Base-by-base conservation (phyloP, 1,284 basidiomycete species). In the Thecaphora thlaspeos region DNA sequence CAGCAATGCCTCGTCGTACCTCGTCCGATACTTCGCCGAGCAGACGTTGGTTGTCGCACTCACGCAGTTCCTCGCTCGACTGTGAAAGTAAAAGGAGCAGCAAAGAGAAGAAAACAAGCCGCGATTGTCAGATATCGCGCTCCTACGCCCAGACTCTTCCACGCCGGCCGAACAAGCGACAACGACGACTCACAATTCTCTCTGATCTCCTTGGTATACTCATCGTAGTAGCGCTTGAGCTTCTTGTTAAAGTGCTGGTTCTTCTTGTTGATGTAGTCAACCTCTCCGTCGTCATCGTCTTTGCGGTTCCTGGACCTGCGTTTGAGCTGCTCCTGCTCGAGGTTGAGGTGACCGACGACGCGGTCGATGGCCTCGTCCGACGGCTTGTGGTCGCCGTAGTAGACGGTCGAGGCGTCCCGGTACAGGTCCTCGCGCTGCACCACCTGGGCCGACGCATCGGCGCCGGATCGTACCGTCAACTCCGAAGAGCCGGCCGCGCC, bases 181-280 rank as follows among this genome's bases (percentile, higher is more conserved):
- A 15, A 15, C 32, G 9, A 8, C 5, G 10, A 61, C 58, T 45
- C 45, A 61, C 58, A 53, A 44, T 76, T 76, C 41, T 77, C 75
- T 14, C 58, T 37, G 23, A 75, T 70, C 63, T 97, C 94, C 49
- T 89, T 81, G 2, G 94, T 98, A 76, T 96, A 94, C 76, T 94
- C 92, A 84, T 97, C 91, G 82, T 92, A 98, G 81, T 92, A 98
- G 58, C 94, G 85, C 19, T 89, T 88, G 81, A 97, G 91, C 89
- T 90, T 98, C 82, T 93, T 93, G 86, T 97, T 98, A 84, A 97
- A 98, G 48, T 94, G 90, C 72, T 90, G 87, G 82, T 99, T 99
- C 79, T 66, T 87, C 79, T 96, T 91, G 83, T 99, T 99, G 85
- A 98, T 98, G 78, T 98, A 98, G 14, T 91, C 97, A 79, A 98